Base-by-base conservation (phyloP, 2,329 filamentous ascomycete species). In the Onygenales sp. region DNA sequence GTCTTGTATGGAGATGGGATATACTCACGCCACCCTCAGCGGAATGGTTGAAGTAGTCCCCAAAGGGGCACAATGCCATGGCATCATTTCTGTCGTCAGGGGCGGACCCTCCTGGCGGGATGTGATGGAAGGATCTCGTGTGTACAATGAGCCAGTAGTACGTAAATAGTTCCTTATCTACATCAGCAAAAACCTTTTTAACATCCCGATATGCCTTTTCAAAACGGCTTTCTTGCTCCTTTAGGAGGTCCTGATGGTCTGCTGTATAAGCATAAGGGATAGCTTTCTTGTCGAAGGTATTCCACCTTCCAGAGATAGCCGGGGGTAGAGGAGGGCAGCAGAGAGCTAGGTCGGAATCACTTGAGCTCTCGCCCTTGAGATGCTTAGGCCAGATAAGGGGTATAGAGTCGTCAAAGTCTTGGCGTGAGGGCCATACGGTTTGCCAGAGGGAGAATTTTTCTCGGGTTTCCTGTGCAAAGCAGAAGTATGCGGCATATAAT, bases 401-500 rank as follows among this genome's bases (percentile, higher is more conserved):
- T 71, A 85, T 75, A 37, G 73, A 77, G 2, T 70, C 65, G 59
- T 73, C 62, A 55, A 94, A 79, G 59, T 88, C 84, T 6, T 73
- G 67, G 1, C 69, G 67, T 0, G 76, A 78, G 0, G 89, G 88
- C 72, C 88, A 84, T 11, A 56, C 55, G n/a, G 56, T 42, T 62
- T 78, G 75, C 86, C 87, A 92, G 14, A 73, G 66, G 0, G 70
- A 68, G 58, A 79, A 78, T 27, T 74, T 74, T 14, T 70, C 61
- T 6, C 73, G 65, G 1, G 67, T 66, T 53, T 83, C 75, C n/a
- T 64, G 57, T 21, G 69, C 62, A 8, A 66, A 64, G 33, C 85
- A 73, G 7, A 91, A 72, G 54, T 83, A 81, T 2, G 83, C 77
- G n/a, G 88, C 85, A 6, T 93, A 75, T 40, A 88, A 78, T 32